Percentiles rank a stretch among this genome's conserved stretches.
Evolutionary conservation across 2,329 filamentous ascomycete genomes (phyloP).

Genomic region (Verruconis gallopava): DNA sequence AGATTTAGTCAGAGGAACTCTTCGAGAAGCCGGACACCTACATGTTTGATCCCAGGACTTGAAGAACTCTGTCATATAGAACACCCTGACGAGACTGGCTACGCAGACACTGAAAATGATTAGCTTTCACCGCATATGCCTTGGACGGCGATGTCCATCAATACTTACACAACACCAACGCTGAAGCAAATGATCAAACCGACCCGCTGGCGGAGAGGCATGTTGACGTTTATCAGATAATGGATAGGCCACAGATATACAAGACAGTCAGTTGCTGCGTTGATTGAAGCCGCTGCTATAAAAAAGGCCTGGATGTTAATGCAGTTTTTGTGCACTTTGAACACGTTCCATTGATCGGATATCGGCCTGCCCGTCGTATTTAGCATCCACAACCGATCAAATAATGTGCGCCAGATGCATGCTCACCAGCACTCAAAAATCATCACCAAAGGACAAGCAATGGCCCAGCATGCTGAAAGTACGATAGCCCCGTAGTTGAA

Average conservation of each 20-base stretch:
- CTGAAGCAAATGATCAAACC: neutral
- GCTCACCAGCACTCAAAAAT: constrained; percentile 10
- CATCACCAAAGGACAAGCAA: constrained; percentile 5
- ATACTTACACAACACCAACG: neutral
- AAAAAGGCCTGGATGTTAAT: constrained; percentile 1
- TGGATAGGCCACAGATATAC: neutral
- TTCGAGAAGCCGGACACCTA: neutral
- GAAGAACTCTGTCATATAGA: neutral
- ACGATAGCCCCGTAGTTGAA: constrained; percentile 8
- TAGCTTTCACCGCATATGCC: neutral
- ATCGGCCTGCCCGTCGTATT: neutral
- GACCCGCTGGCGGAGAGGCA: neutral
- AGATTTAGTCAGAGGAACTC: neutral
- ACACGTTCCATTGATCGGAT: neutral
- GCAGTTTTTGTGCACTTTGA: constrained; percentile 1
- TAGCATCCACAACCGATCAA: too few species aligned
- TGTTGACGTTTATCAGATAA: neutral
- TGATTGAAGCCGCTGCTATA: neutral
- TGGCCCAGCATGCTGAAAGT: constrained; percentile 4
- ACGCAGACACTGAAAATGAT: neutral
- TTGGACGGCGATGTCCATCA: neutral
- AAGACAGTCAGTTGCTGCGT: neutral
- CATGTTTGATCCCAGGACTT: neutral
- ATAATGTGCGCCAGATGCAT: neutral
- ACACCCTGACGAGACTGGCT: neutral